phyloP scores from a whole-genome alignment of 2,329 filamentous ascomycete genomes.

The Thielaviopsis ethacetica region DNA sequence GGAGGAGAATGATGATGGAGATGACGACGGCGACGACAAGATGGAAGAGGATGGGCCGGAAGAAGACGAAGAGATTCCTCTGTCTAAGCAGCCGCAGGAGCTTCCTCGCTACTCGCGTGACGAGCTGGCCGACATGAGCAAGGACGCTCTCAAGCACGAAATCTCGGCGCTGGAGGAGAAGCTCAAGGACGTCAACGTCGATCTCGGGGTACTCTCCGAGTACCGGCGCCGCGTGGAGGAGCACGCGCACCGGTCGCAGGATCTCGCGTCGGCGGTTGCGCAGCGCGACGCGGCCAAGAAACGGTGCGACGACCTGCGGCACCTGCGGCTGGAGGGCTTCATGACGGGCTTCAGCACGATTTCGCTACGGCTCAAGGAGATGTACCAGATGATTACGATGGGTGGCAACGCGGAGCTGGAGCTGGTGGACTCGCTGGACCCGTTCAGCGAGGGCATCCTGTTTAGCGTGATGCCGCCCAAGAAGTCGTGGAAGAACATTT shows the following conservation, averaged over 20 bases:
- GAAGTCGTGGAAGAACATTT: constrained; percentile 99
- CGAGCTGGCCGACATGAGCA: constrained; percentile 50
- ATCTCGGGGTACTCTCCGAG: constrained; percentile 74
- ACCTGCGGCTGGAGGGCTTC: constrained; percentile 83
- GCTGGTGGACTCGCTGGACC: constrained; percentile 87
- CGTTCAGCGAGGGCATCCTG: constrained; percentile 89
- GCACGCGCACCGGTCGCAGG: constrained; percentile 63
- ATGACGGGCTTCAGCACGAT: constrained; percentile 96
- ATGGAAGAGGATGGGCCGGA: constrained; percentile 13
- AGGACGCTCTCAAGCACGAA: constrained; percentile 42
- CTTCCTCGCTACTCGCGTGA: constrained; percentile 65
- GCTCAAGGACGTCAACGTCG: constrained; percentile 73
- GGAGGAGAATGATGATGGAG: constrained; percentile 17
- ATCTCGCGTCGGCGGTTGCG: constrained; percentile 61
- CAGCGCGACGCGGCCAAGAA: constrained; percentile 79
- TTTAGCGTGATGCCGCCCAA: constrained; percentile 99
- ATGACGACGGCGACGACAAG: constrained; percentile 1
- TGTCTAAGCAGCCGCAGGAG: constrained; percentile 29
- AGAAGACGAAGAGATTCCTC: constrained; percentile 16
- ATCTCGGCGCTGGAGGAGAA: constrained; percentile 47
- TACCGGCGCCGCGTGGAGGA: constrained; percentile 78
- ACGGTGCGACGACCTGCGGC: constrained; percentile 79
- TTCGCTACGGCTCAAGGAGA: constrained; percentile 88
- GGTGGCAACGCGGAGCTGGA: constrained; percentile 96
- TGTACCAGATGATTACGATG: constrained; percentile 99